Conservation (phyloP, 306 rosid genomes). For the Lupinus albus region DNA sequence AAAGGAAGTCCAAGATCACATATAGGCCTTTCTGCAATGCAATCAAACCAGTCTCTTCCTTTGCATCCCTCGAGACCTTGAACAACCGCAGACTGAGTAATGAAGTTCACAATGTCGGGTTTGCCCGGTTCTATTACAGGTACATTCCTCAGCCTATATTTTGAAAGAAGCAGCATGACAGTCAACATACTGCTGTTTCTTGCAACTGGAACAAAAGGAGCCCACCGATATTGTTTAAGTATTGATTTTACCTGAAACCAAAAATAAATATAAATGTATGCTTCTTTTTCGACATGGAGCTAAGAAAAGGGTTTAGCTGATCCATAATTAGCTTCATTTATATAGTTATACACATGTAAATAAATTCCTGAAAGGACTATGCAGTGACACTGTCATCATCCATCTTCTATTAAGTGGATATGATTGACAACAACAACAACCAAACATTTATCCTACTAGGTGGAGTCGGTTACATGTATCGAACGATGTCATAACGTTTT, state of each 20-base stretch:
- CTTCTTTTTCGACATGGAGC: background rate
- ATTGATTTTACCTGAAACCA: conserved; percentile 71
- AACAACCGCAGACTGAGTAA: conserved; percentile 90
- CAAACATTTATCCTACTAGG: too few species aligned
- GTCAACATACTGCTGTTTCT: conserved; percentile 71
- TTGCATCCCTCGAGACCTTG: conserved; percentile 78
- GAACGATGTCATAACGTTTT: too few species aligned
- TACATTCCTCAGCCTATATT: conserved; percentile 87
- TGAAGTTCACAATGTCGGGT: conserved; percentile 69
- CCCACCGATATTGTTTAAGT: conserved; percentile 73
- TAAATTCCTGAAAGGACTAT: conserved; percentile 12
- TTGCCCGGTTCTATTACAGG: conserved; percentile 81
- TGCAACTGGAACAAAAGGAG: conserved; percentile 81
- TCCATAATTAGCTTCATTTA: background rate
- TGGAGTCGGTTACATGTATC: too few species aligned
- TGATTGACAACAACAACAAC: conserved; percentile 9
- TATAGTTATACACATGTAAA: background rate
- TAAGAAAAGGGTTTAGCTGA: background rate
- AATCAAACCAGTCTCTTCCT: conserved; percentile 91
- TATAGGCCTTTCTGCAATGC: conserved; percentile 62
- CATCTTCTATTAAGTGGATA: conserved; percentile 4
- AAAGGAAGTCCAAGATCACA: conserved; percentile 90
- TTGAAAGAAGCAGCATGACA: conserved; percentile 82
- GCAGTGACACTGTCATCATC: background rate
- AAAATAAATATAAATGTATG: conserved; percentile 6